phyloP scores from a whole-genome alignment of 768 basidiomycete species.

The Gautieria morchelliformis region DNA sequence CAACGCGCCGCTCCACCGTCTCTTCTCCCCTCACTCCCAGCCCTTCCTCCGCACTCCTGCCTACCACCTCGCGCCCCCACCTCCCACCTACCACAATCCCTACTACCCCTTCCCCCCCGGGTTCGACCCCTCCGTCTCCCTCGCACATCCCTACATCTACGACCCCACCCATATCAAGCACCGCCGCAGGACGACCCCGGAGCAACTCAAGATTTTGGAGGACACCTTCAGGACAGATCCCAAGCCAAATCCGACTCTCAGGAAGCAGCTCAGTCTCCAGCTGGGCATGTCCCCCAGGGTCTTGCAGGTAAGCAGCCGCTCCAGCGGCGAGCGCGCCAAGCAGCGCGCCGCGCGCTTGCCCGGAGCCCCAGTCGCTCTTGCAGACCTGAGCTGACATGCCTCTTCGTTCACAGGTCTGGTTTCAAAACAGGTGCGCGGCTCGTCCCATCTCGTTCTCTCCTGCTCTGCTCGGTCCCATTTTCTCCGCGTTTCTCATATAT shows the following conservation, averaged over 20 bases:
- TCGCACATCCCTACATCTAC: slow-evolving; percentile 81
- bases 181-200: slow-evolving; percentile 77
- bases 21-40: not conserved
- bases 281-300: slow-evolving; percentile 89
- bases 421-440: slow-evolving; percentile 63
- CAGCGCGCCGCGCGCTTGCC: too few species aligned
- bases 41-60: not conserved
- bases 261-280: slow-evolving; percentile 72
- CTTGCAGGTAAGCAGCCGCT: slow-evolving; percentile 64
- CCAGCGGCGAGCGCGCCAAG: too few species aligned
- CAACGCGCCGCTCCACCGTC: not conserved
- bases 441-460: not conserved
- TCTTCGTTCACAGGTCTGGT: slow-evolving; percentile 59
- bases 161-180: slow-evolving; percentile 92
- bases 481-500: not conserved
- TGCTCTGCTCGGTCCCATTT: slow-evolving; percentile 8
- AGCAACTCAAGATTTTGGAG: slow-evolving; percentile 87
- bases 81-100: slow-evolving; percentile 18
- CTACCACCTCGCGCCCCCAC: not conserved
- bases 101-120: slow-evolving; percentile 39
- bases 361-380: too few species aligned
- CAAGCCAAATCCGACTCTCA: slow-evolving; percentile 76
- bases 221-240: slow-evolving; percentile 78
- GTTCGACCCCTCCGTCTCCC: slow-evolving; percentile 66
- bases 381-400: not conserved